A percentile compares a stretch with the other conserved stretches of the same genome.
Evolutionary conservation across 2,329 filamentous ascomycete species (phyloP).

Genomic region (Colletotrichum sp.): DNA sequence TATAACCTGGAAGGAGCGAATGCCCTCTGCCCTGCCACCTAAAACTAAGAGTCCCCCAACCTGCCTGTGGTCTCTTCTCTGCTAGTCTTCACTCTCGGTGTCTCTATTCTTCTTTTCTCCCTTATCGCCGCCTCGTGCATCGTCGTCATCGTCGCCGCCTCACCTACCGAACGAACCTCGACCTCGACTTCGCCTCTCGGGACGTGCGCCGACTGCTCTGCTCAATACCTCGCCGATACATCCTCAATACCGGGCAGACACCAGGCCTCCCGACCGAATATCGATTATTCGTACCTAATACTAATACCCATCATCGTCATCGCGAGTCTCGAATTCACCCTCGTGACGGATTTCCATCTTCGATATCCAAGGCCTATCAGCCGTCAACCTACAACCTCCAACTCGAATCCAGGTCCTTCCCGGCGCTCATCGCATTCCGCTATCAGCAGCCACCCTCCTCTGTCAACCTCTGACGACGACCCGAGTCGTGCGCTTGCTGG

Average conservation of each 20-base stretch:
- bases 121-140: neutral
- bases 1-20: neutral
- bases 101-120: neutral
- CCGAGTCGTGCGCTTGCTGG: slow-evolving; percentile 9
- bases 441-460: neutral
- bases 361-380: slow-evolving; percentile 2
- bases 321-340: slow-evolving; percentile 11
- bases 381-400: neutral
- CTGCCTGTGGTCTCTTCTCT: neutral
- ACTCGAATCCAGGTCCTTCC: neutral
- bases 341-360: slow-evolving; percentile 2
- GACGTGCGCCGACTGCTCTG: neutral
- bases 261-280: neutral
- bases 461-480: slow-evolving; percentile 15
- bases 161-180: neutral
- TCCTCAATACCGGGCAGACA: neutral
- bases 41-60: slow-evolving; percentile 5
- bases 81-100: neutral
- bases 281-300: slow-evolving; percentile 5
- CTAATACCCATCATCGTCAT: neutral
- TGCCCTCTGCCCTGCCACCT: neutral
- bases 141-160: slow-evolving; percentile 6
- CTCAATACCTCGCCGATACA: neutral
- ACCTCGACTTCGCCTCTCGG: neutral
- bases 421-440: neutral